These are phyloP conservation scores for Trametes punicea DNA, from an alignment of 768 basidiomycete species.

Conservation along the genomic window DNA sequence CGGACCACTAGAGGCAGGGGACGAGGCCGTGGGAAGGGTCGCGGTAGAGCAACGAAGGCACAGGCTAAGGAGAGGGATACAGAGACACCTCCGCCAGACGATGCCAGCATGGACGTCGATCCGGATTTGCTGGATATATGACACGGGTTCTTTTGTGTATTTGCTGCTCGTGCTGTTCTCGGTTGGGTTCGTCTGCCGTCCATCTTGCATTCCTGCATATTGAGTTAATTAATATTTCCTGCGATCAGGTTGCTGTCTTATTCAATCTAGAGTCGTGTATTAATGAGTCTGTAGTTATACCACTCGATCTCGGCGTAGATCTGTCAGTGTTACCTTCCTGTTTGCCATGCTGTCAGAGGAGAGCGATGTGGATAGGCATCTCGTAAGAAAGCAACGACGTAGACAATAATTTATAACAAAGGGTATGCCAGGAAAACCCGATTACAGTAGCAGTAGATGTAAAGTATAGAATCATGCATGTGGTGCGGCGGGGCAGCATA, in stretches of 20 bases:
- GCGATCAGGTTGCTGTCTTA: neutral
- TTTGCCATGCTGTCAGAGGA: neutral
- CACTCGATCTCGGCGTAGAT: neutral
- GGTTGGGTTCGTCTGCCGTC: neutral
- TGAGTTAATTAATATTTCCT: neutral
- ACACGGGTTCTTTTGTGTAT: neutral
- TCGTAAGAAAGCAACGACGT: too few species aligned
- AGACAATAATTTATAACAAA: constrained; percentile 3
- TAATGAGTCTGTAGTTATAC: neutral
- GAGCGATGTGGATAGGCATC: too few species aligned
- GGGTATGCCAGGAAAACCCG: neutral
- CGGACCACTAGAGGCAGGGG: constrained; percentile 31
- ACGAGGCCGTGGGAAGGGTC: constrained; percentile 32
- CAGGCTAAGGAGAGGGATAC: constrained; percentile 20
- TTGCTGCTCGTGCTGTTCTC: neutral
- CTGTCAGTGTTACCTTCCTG: neutral
- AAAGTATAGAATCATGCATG: too few species aligned
- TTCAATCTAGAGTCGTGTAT: constrained; percentile 7
- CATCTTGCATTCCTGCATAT: too few species aligned
- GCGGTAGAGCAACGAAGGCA: constrained; percentile 27
- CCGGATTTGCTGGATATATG: constrained; percentile 9
- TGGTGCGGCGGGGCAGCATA: too few species aligned
- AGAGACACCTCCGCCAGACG: constrained; percentile 18
- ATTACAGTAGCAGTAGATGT: too few species aligned
- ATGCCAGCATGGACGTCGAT: constrained; percentile 20